Evolutionary conservation across 2,329 filamentous ascomycete genomes (phyloP).

Genomic region (Leptographium radiaticola): DNA sequence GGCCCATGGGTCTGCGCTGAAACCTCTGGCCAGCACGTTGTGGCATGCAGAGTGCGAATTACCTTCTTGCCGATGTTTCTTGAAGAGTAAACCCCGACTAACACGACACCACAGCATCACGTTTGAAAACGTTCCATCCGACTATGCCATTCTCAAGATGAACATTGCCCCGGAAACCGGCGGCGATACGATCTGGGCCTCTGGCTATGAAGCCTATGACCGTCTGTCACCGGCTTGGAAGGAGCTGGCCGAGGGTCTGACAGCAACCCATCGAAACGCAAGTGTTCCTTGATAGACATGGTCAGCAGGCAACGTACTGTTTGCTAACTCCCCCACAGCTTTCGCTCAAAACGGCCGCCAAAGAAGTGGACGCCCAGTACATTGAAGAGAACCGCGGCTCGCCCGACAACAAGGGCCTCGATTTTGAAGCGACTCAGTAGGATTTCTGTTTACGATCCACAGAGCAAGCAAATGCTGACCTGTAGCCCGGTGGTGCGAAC

Average conservation of each 20-base stretch:
- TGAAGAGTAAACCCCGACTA: no score
- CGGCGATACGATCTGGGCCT: conserved; percentile 31
- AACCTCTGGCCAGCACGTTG: background rate
- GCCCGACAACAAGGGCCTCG: conserved; percentile 38
- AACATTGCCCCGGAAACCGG: conserved; percentile 10
- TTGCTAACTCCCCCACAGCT: background rate
- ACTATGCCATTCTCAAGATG: background rate
- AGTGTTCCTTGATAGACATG: background rate
- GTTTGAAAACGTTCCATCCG: background rate
- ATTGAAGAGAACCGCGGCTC: conserved; percentile 34
- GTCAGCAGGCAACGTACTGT: background rate
- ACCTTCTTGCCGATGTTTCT: background rate
- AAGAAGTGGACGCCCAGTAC: conserved; percentile 22
- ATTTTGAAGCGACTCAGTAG: conserved; percentile 33
- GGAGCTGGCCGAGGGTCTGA: conserved; percentile 31
- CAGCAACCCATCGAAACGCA: conserved; percentile 17
- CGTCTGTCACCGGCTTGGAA: conserved; percentile 31
- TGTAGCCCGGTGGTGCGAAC: conserved; percentile 39
- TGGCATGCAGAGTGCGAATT: background rate
- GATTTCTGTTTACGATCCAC: background rate
- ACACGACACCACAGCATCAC: background rate
- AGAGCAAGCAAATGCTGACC: background rate
- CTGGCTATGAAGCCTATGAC: conserved; percentile 33
- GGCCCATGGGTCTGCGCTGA: background rate
- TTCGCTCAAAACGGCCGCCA: background rate